Evolutionary conservation across 2,329 filamentous ascomycete species (phyloP).

Genomic region (Xylaria hypoxylon): DNA sequence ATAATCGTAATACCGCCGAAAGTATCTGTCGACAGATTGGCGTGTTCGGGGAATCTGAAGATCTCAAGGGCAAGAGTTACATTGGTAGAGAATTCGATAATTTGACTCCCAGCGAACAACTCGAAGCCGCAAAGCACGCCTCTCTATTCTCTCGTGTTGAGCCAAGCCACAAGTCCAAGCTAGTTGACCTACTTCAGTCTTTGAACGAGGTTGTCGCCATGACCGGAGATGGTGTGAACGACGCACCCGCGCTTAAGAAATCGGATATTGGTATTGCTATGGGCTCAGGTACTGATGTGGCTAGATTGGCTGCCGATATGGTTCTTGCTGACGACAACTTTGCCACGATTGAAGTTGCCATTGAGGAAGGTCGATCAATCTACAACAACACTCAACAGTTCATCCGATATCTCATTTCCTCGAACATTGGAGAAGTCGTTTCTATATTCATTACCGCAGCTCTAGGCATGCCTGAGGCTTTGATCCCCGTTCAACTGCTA

Average conservation of each 20-base stretch:
- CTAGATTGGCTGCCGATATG: slow-evolving; percentile 97
- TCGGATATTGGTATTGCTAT: slow-evolving; percentile 99
- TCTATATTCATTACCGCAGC: slow-evolving; percentile 98
- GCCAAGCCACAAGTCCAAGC: slow-evolving; percentile 95
- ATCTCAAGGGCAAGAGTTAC: slow-evolving; percentile 90
- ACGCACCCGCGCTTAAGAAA: slow-evolving; percentile 97
- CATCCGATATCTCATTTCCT: slow-evolving; percentile 98
- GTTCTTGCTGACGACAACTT: slow-evolving; percentile 99
- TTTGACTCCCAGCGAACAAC: slow-evolving; percentile 80
- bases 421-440: slow-evolving; percentile 98
- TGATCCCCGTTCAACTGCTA: slow-evolving; percentile 95
- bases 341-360: slow-evolving; percentile 93
- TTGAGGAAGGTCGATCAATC: slow-evolving; percentile 97
- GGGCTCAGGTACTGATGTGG: slow-evolving; percentile 97
- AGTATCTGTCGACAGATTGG: slow-evolving; percentile 98
- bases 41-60: slow-evolving; percentile 84
- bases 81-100: slow-evolving; percentile 96
- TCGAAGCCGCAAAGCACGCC: slow-evolving; percentile 84
- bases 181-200: slow-evolving; percentile 95
- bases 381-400: slow-evolving; percentile 99
- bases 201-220: slow-evolving; percentile 96
- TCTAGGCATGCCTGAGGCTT: slow-evolving; percentile 94
- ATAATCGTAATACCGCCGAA: slow-evolving; percentile 97
- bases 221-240: slow-evolving; percentile 99
- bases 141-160: slow-evolving; percentile 97